Base-by-base conservation (phyloP, 2,329 filamentous ascomycete genomes). In the Botrytis pseudocinerea region DNA sequence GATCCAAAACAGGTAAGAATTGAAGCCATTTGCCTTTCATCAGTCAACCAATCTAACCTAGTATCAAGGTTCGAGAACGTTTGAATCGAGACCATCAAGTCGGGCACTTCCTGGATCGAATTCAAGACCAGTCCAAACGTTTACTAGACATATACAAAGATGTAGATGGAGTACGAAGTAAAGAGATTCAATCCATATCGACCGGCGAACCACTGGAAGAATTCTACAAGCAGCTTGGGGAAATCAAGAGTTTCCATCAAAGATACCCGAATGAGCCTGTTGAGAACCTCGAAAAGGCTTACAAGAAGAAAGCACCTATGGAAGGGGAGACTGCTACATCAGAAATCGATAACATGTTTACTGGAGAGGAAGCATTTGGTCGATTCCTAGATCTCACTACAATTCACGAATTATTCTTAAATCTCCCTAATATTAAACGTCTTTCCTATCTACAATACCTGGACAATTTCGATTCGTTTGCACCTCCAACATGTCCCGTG, bases 181-280 rank as follows among this genome's bases (percentile, higher is more conserved):
- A 90, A 80, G 96, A 99, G 83, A 89, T 97, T 70, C 93, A 97
- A 79, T 86, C 91, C 60, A 92, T 98, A 73, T 92, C 92, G 48
- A 92, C 91, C 0, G 94, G 93, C 76, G 95, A 98, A 78, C 90
- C 93, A 0, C 94, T 98, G 81, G 93, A 94, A 61, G 91, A 95
- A 76, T 99, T 99, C 83, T 95, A 97, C 85, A 93, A 91, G 77
- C 93, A 97, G 80, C 85, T 97, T 25, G 86, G 89, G 73, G 89
- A 91, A 40, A 92, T 97, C 79, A 96, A 94, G 80, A 90, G 93
- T 65, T 97, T 97, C 81, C 95, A 99, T 82, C 89, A 91, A 74
- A 90, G 92, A 78, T 98, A 99, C 80, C 95, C 95, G 1, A 97
- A 97, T 83, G 94, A 98, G 81, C 94, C 93, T 44, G 93, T 97